These are phyloP conservation scores for Coemansia guatemalensis DNA, from an alignment of 192 early-diverging fungal genomes.

Conservation along the genomic window DNA sequence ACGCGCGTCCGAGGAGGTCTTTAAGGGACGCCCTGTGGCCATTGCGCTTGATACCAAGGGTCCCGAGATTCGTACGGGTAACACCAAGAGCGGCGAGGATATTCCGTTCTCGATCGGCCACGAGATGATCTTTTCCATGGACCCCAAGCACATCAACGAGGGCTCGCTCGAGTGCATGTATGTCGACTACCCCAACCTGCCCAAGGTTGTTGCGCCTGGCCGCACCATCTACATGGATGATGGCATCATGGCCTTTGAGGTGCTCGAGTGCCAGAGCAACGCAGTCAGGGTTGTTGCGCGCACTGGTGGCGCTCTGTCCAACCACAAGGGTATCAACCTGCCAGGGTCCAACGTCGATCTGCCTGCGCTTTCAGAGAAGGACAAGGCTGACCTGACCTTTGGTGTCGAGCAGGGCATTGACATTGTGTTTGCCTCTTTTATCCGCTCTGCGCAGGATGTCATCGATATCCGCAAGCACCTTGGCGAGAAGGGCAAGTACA, in stretches of 20 bases:
- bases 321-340: slow-evolving; percentile 95
- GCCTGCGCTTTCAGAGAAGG: slow-evolving; percentile 94
- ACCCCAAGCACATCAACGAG: slow-evolving; percentile 60
- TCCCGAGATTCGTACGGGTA: slow-evolving; percentile 85
- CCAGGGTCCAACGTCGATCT: slow-evolving; percentile 88
- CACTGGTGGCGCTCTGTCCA: slow-evolving; percentile 86
- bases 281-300: slow-evolving; percentile 68
- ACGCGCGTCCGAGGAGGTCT: slow-evolving; percentile 52
- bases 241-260: slow-evolving; percentile 93
- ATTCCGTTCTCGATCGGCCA: slow-evolving; percentile 74
- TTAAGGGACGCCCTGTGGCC: slow-evolving; percentile 55
- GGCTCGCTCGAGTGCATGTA: slow-evolving; percentile 72
- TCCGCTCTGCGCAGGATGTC: slow-evolving; percentile 90
- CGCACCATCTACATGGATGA: slow-evolving; percentile 90
- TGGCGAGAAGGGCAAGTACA: slow-evolving; percentile 74
- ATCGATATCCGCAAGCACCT: slow-evolving; percentile 84
- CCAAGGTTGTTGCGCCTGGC: slow-evolving; percentile 71
- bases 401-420: slow-evolving; percentile 94
- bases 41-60: slow-evolving; percentile 87
- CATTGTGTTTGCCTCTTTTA: slow-evolving; percentile 95
- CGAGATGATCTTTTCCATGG: slow-evolving; percentile 73
- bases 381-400: slow-evolving; percentile 86
- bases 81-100: slow-evolving; percentile 72
- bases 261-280: slow-evolving; percentile 65
- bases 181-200: slow-evolving; percentile 78